These are phyloP conservation scores for Debaryomyces castellii DNA, from an alignment of 805 yeast species.

Conservation along the genomic window DNA sequence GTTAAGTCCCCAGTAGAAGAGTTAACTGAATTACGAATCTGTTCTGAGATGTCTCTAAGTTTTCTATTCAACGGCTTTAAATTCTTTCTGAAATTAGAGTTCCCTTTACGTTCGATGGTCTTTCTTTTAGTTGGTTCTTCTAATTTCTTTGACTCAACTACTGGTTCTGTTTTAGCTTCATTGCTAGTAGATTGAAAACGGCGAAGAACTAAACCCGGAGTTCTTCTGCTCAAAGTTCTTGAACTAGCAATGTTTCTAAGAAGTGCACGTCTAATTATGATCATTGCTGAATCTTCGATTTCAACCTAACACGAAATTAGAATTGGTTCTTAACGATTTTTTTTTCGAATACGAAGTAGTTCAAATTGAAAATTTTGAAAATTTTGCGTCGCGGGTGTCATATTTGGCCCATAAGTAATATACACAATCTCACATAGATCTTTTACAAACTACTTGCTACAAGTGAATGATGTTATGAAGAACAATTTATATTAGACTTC, in stretches of 20 bases:
- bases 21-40: slow-evolving; percentile 25
- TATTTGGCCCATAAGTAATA: no score
- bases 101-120: background rate
- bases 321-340: background rate
- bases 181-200: slow-evolving; percentile 10
- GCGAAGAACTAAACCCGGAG: background rate
- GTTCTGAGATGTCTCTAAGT: slow-evolving; percentile 33
- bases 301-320: background rate
- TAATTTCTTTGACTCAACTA: background rate
- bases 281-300: slow-evolving; percentile 9
- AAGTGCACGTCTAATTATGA: slow-evolving; percentile 15
- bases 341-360: background rate
- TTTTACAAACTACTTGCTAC: background rate
- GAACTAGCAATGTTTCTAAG: slow-evolving; percentile 7
- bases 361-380: background rate
- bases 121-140: slow-evolving; percentile 1
- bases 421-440: background rate
- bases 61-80: slow-evolving; percentile 21
- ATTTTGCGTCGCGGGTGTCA: background rate
- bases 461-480: background rate
- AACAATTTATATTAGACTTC: background rate
- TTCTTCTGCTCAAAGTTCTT: background rate
- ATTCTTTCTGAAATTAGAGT: slow-evolving; percentile 3
- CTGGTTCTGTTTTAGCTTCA: background rate
- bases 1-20: slow-evolving; percentile 15